Conservation (phyloP, 805 yeast species). For the Pichia heedii region DNA sequence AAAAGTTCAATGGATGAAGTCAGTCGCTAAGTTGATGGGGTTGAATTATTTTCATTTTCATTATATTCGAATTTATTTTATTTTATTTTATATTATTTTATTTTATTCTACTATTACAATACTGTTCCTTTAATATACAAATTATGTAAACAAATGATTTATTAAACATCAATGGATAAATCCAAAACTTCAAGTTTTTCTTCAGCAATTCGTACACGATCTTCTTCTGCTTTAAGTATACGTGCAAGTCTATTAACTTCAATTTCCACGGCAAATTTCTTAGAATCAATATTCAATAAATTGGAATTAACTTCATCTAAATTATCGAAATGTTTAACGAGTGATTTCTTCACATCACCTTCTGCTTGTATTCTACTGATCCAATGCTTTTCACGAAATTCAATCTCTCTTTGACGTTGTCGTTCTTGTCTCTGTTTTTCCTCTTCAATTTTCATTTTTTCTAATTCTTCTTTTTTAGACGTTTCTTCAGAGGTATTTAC, state of each 20-base stretch:
- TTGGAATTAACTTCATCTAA: constrained; percentile 17
- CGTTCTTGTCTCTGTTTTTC: not conserved
- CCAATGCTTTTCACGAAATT: constrained; percentile 22
- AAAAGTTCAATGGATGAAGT: too few species aligned
- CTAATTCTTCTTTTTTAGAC: not conserved
- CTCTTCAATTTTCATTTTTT: not conserved
- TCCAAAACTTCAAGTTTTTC: constrained; percentile 45
- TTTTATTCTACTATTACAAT: not conserved
- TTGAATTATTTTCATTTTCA: too few species aligned
- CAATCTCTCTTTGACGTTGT: constrained; percentile 3
- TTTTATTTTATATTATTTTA: not conserved
- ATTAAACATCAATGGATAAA: constrained; percentile 17
- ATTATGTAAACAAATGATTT: not conserved
- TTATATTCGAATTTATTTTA: too few species aligned
- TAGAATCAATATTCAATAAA: constrained; percentile 10
- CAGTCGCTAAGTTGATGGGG: too few species aligned
- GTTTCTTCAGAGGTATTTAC: not conserved
- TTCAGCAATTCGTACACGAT: constrained; percentile 21
- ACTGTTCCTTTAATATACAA: not conserved
- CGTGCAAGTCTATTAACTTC: constrained; percentile 22
- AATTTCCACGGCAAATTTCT: constrained; percentile 19
- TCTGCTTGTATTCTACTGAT: constrained; percentile 17
- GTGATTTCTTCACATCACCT: constrained; percentile 14
- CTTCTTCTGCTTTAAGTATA: constrained; percentile 20
- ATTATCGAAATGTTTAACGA: constrained; percentile 17